These are phyloP conservation scores for Phytopythium vexans DNA, from an alignment of 352 stramenopile species.

Conservation along the genomic window DNA sequence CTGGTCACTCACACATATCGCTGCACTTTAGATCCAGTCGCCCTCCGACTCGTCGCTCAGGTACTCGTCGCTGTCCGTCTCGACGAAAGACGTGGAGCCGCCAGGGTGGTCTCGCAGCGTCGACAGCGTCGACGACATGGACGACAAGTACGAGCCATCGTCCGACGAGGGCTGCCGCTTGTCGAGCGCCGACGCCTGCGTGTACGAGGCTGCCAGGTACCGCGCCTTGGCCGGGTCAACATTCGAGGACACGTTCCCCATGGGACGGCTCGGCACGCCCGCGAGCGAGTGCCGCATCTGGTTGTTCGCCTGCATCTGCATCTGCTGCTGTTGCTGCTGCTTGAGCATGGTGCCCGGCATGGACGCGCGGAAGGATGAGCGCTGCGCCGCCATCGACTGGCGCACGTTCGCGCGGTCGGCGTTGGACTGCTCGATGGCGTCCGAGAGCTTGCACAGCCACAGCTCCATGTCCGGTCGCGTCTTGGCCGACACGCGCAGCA, in stretches of 20 bases:
- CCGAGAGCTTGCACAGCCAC: conserved; percentile 71
- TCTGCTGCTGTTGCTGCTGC: conserved; percentile 16
- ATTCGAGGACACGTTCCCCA: conserved; percentile 8
- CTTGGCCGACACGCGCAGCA: conserved; percentile 68
- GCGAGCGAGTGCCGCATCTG: conserved; percentile 47
- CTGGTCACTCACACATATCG: too few relatives aligned
- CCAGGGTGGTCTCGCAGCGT: conserved; percentile 12
- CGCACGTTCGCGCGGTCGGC: conserved; percentile 56
- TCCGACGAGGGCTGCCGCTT: conserved; percentile 26
- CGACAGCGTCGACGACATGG: conserved; percentile 21
- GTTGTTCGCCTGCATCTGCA: conserved; percentile 14
- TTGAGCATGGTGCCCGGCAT: conserved; percentile 26
- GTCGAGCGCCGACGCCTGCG: conserved; percentile 24
- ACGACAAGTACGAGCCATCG: conserved; percentile 28
- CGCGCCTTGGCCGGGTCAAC: background rate
- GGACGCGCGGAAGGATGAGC: conserved; percentile 43
- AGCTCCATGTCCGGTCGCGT: conserved; percentile 63
- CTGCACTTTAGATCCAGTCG: conserved; percentile 59
- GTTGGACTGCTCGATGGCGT: conserved; percentile 61
- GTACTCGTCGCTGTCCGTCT: conserved; percentile 52
- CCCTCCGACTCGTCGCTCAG: conserved; percentile 69
- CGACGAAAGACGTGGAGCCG: conserved; percentile 27
- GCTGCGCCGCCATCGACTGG: conserved; percentile 39
- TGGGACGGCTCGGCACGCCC: conserved; percentile 30
- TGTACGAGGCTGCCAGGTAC: conserved; percentile 12